phyloP scores from a whole-genome alignment of 148 eudicot species.

The Spergularia marina region DNA sequence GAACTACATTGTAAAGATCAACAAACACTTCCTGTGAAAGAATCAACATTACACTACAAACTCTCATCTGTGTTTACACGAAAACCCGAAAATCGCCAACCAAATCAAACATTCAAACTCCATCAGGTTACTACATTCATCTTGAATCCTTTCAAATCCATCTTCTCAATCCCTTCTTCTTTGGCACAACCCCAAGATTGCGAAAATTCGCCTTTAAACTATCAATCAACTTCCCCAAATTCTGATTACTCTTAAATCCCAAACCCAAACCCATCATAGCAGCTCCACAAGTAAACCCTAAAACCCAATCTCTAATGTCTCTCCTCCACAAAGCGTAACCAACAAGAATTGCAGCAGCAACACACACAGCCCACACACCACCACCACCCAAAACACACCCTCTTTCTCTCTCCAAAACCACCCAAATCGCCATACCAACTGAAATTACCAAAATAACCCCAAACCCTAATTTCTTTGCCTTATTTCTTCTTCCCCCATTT shows the following conservation, averaged over 20 bases:
- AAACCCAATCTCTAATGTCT: slow-evolving; percentile 47
- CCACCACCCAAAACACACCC: slow-evolving; percentile 25
- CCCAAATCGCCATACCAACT: slow-evolving; percentile 37
- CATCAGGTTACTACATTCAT: neutral
- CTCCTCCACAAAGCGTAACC: slow-evolving; percentile 37
- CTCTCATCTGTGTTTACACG: neutral
- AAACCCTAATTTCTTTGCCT: slow-evolving; percentile 39
- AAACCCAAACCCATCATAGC: slow-evolving; percentile 50
- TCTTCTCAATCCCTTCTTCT: slow-evolving; percentile 31
- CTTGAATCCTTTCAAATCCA: slow-evolving; percentile 10
- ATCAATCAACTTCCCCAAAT: slow-evolving; percentile 34
- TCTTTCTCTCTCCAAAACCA: slow-evolving; percentile 37
- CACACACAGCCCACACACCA: slow-evolving; percentile 27
- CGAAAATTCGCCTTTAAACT: slow-evolving; percentile 22
- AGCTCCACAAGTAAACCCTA: slow-evolving; percentile 70
- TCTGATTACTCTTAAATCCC: slow-evolving; percentile 38
- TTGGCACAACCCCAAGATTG: slow-evolving; percentile 11
- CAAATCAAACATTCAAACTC: neutral
- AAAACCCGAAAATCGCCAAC: slow-evolving; percentile 13
- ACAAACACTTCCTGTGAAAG: neutral
- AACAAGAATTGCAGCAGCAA: slow-evolving; percentile 31
- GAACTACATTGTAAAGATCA: neutral
- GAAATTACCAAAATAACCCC: slow-evolving; percentile 36
- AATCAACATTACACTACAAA: slow-evolving; percentile 1
- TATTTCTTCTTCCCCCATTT: slow-evolving; percentile 35